A percentile compares a stretch with the other conserved stretches of the same genome.
These are phyloP conservation scores for Backusella liffmaniae DNA, from an alignment of 192 early-diverging fungal species.

Conservation along the genomic window DNA sequence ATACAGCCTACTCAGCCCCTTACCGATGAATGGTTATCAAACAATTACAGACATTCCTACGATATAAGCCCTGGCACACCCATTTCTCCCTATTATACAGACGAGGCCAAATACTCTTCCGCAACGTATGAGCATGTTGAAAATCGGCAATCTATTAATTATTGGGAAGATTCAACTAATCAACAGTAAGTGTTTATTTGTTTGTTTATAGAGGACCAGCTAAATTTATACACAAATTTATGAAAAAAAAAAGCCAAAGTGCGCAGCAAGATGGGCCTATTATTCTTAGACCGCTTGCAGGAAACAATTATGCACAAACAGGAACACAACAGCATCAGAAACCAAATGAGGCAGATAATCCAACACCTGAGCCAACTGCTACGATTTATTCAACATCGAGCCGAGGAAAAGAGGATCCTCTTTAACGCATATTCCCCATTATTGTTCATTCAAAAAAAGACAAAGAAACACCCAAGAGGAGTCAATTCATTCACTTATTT, in stretches of 20 bases:
- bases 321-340: conserved; percentile 2
- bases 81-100: background rate
- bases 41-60: background rate
- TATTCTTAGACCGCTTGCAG: conserved; percentile 3
- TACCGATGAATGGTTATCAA: conserved; percentile 5
- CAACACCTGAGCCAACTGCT: background rate
- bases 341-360: background rate
- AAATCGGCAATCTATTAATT: background rate
- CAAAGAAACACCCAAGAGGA: background rate
- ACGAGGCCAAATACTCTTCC: background rate
- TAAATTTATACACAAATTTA: background rate
- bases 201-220: background rate
- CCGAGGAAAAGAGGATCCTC: background rate
- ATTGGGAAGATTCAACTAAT: background rate
- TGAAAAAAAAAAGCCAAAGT: background rate
- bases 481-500: background rate
- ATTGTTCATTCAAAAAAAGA: background rate
- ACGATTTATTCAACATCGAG: background rate
- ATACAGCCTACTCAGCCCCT: background rate
- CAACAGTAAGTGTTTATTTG: background rate
- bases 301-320: conserved; percentile 7
- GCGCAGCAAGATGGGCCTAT: background rate
- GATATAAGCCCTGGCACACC: background rate
- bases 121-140: background rate
- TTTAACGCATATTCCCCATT: background rate